Conservation (phyloP, 306 rosid genomes). For the Cyamopsis tetragonoloba region DNA sequence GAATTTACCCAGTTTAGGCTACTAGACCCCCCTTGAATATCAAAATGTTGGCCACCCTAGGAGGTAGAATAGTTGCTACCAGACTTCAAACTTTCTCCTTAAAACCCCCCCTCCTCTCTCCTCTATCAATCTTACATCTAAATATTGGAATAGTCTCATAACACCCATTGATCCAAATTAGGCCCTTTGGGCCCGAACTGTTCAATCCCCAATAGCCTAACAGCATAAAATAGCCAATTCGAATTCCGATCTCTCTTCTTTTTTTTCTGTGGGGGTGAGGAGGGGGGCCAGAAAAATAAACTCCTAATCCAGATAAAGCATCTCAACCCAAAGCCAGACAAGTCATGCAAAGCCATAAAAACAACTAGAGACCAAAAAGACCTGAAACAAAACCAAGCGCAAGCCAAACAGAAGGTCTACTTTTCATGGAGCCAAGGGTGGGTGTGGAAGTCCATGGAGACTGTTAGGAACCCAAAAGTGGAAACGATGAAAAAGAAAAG, state of each 20-base stretch:
- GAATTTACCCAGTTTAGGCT: slow-evolving; percentile 1
- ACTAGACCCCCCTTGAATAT: not conserved
- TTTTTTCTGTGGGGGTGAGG: no score
- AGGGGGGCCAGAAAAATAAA: no score
- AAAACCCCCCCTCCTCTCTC: not conserved
- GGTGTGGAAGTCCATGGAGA: no score
- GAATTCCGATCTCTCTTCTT: no score
- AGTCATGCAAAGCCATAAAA: not conserved
- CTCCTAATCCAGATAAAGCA: not conserved
- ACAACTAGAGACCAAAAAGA: not conserved
- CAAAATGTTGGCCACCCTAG: not conserved
- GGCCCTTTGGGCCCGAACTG: not conserved
- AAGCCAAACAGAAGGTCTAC: no score
- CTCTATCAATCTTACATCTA: not conserved
- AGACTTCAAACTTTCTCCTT: not conserved
- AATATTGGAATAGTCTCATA: not conserved
- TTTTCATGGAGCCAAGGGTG: no score
- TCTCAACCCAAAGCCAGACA: not conserved
- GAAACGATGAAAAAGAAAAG: no score
- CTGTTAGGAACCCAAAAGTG: no score
- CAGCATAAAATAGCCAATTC: not conserved
- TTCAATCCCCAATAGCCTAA: not conserved
- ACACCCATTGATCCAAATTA: not conserved
- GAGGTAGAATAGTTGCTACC: not conserved
- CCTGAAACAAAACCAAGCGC: not conserved